Evolutionary conservation across 2,329 filamentous ascomycete genomes (phyloP).

Genomic region (Scedosporium boydii): DNA sequence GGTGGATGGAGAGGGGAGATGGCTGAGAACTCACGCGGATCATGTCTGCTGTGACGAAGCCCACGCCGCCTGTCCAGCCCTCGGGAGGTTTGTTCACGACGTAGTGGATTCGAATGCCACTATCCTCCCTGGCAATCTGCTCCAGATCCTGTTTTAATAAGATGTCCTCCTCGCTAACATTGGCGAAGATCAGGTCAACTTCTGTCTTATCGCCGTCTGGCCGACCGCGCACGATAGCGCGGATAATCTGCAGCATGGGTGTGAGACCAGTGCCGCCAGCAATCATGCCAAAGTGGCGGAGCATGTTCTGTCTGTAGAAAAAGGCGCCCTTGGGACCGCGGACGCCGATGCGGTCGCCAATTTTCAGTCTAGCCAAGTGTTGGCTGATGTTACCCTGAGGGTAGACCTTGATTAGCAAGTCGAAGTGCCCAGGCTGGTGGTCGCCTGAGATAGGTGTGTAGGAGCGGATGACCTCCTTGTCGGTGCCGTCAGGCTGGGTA

Average conservation of each 20-base stretch:
- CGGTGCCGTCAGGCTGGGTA: conserved; percentile 54
- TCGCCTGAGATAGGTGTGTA: conserved; percentile 91
- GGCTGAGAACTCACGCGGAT: conserved; percentile 60
- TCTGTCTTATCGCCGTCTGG: conserved; percentile 73
- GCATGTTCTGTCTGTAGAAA: conserved; percentile 95
- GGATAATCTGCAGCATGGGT: conserved; percentile 93
- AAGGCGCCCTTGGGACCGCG: conserved; percentile 95
- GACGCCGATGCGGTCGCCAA: conserved; percentile 84
- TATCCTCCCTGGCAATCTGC: conserved; percentile 63
- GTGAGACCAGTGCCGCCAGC: conserved; percentile 96
- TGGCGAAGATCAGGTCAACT: conserved; percentile 93
- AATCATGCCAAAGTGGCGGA: conserved; percentile 94
- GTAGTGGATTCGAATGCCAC: conserved; percentile 80
- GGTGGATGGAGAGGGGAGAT: not conserved
- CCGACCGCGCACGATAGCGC: conserved; percentile 77
- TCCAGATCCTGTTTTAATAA: conserved; percentile 89
- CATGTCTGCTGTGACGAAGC: conserved; percentile 93
- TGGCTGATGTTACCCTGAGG: conserved; percentile 96
- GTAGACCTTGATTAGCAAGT: conserved; percentile 96
- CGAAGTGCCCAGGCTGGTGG: conserved; percentile 82
- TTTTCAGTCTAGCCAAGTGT: conserved; percentile 71
- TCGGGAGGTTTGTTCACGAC: conserved; percentile 93
- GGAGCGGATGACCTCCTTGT: conserved; percentile 79
- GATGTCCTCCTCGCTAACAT: conserved; percentile 88
- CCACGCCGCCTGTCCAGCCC: conserved; percentile 84